Evolutionary conservation across 1,284 basidiomycete species (phyloP), one percentile per base, ranked within the genome.

Genomic region (Heimioporus punctisporus): DNA sequence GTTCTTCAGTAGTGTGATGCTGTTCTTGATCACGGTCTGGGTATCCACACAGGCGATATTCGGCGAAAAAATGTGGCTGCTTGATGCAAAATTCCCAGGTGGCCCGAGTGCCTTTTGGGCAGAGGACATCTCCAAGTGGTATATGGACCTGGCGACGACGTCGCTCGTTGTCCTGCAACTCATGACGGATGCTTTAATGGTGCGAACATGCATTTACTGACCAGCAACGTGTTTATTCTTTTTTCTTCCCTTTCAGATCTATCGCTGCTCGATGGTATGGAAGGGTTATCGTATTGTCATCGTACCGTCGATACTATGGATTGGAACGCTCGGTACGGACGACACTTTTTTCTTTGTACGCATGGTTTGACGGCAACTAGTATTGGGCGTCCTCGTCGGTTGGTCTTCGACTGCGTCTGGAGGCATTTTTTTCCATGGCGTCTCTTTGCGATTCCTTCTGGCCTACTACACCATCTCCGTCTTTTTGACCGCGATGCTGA

Each of bases 161-260:
- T 26, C 50, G 6, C 4, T 56, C 23, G 23, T 57, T 43, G 1
- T 54, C 5, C 41, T 69, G 28, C 65, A 70, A 6, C 64, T 66
- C 45, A 63, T 66, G 62, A 68, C 66, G 8, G 64, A 67, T 3
- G 66, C 44, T 4, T 51, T 66, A 7, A 63, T 70, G 66, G 65
- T 70, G 41, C 41, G 50, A 41, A n/a, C 21, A 17, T 12, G 12
- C 23, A 19, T 34, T 6, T 12, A 37, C 14, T 8, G 25, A 21
- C 1, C n/a, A n/a, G 26, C 11, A 24, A 15, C 5, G 42, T 25
- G n/a, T 8, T 4, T 49, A 24, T 27, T 57, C 24, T 56, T n/a
- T 37, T 21, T 19, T 7, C 28, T 51, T n/a, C 14, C 5, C 6
- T 40, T 46, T 17, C 28, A 71, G 65, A 70, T 67, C 30, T 34